Percentiles rank a stretch among this genome's conserved stretches.
Evolutionary conservation across 2,329 filamentous ascomycete species (phyloP).

Genomic region (Neofusicoccum parvum): DNA sequence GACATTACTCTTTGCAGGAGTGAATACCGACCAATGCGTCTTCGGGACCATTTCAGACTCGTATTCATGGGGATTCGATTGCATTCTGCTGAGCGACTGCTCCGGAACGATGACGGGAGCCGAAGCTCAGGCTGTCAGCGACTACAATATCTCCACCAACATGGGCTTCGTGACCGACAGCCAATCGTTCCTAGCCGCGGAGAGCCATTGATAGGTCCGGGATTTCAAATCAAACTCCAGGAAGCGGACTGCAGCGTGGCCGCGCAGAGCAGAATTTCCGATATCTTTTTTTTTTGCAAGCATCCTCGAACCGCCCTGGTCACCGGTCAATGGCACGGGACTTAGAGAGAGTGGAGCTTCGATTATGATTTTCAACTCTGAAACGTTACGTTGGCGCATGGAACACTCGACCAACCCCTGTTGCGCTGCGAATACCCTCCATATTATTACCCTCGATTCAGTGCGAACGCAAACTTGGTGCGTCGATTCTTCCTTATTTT

Average conservation of each 20-base stretch:
- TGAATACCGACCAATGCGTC: constrained; percentile 48
- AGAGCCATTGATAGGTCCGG: not conserved
- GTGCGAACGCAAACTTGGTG: not conserved
- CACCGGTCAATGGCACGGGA: not conserved
- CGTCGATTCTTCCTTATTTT: not conserved
- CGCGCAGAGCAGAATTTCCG: not conserved
- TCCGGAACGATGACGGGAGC: constrained; percentile 45
- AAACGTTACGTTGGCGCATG: not conserved
- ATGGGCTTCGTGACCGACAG: constrained; percentile 47
- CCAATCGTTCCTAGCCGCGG: constrained; percentile 29
- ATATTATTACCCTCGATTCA: not conserved
- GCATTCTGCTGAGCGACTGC: constrained; percentile 44
- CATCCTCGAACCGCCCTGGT: not conserved
- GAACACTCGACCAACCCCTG: not conserved
- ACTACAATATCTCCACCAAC: constrained; percentile 46
- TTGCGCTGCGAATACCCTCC: not conserved
- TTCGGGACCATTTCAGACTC: constrained; percentile 46
- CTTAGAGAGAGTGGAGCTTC: not conserved
- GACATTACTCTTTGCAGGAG: constrained; percentile 45
- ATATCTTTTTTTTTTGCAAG: no score
- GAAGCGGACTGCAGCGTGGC: not conserved
- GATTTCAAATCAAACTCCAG: not conserved
- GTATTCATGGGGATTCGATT: constrained; percentile 47
- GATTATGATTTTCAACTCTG: not conserved
- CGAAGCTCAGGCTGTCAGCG: constrained; percentile 42